A percentile compares a stretch with the other conserved stretches of the same genome.
phyloP scores from a whole-genome alignment of 2,329 filamentous ascomycete species.

The Colletotrichum theobromicola region DNA sequence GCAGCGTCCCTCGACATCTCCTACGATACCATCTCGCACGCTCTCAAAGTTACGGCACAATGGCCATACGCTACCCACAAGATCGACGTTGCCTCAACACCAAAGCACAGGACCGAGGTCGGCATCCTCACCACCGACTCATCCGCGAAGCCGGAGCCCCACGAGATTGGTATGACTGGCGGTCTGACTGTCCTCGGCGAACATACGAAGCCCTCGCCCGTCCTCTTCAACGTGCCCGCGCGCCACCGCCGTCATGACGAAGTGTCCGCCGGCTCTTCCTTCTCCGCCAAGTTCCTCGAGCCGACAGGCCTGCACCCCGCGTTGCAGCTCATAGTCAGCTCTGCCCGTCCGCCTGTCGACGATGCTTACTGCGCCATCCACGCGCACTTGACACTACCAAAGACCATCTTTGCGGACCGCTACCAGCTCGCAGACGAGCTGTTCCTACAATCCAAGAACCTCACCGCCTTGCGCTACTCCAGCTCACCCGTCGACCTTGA shows the following conservation, averaged over 20 bases:
- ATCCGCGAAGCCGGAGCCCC: conserved; percentile 62
- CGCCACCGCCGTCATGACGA: conserved; percentile 68
- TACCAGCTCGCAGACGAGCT: conserved; percentile 82
- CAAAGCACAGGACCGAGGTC: conserved; percentile 72
- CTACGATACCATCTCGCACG: conserved; percentile 71
- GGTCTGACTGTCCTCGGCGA: conserved; percentile 80
- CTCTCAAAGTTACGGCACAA: conserved; percentile 67
- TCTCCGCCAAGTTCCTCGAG: conserved; percentile 66
- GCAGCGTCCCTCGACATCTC: conserved; percentile 78
- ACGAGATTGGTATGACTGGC: conserved; percentile 81
- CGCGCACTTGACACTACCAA: conserved; percentile 83
- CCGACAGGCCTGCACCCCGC: conserved; percentile 87
- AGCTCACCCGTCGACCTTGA: conserved; percentile 86
- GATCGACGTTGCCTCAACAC: conserved; percentile 44
- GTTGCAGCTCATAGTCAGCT: conserved; percentile 69
- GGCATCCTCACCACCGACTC: conserved; percentile 75
- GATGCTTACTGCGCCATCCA: conserved; percentile 73
- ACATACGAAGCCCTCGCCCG: conserved; percentile 72
- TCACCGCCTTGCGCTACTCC: conserved; percentile 70
- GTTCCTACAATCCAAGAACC: conserved; percentile 81
- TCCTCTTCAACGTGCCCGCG: conserved; percentile 83
- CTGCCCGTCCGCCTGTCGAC: conserved; percentile 52
- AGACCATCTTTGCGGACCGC: conserved; percentile 81
- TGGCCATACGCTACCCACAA: conserved; percentile 58
- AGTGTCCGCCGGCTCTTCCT: conserved; percentile 46